A percentile compares a stretch with the other conserved stretches of the same genome.
Conservation (phyloP, 192 early-diverging fungal genomes). For the Helicostylum pulchrum region DNA sequence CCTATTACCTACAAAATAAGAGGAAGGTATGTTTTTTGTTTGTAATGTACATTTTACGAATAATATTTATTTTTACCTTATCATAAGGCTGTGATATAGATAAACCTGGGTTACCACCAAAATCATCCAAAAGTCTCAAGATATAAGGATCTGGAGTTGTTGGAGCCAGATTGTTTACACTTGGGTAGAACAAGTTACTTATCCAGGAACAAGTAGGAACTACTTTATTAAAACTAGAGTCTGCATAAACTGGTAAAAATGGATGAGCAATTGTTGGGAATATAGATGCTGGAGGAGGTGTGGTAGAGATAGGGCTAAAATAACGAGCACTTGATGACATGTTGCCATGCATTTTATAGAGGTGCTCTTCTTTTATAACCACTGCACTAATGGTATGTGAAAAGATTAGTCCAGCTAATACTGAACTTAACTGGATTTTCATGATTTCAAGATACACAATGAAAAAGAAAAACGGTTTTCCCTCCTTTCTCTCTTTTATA, state of each 20-base stretch:
- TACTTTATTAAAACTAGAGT: background rate
- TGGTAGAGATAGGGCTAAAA: conserved; percentile 12
- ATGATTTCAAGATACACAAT: too few species aligned
- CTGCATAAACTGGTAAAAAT: conserved; percentile 17
- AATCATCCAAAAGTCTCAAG: conserved; percentile 27
- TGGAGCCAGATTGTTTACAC: conserved; percentile 24
- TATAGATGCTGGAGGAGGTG: conserved; percentile 15
- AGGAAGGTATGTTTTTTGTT: conserved; percentile 2
- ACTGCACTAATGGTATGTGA: too few species aligned
- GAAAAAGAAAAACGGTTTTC: too few species aligned
- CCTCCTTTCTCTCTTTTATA: too few species aligned
- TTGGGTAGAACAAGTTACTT: conserved; percentile 35
- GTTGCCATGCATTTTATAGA: too few species aligned
- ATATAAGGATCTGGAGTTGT: conserved; percentile 38
- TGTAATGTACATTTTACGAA: background rate
- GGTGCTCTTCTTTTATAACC: too few species aligned
- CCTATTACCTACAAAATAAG: conserved; percentile 11
- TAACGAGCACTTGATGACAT: background rate
- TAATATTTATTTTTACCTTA: conserved; percentile 13
- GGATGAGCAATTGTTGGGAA: conserved; percentile 26
- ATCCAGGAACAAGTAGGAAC: conserved; percentile 40
- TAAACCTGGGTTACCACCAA: conserved; percentile 30
- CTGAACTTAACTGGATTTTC: too few species aligned
- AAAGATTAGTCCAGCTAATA: too few species aligned
- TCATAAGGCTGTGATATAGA: conserved; percentile 24